phyloP scores from a whole-genome alignment of 192 early-diverging fungal species.

The Polychytrium aggregatum region DNA sequence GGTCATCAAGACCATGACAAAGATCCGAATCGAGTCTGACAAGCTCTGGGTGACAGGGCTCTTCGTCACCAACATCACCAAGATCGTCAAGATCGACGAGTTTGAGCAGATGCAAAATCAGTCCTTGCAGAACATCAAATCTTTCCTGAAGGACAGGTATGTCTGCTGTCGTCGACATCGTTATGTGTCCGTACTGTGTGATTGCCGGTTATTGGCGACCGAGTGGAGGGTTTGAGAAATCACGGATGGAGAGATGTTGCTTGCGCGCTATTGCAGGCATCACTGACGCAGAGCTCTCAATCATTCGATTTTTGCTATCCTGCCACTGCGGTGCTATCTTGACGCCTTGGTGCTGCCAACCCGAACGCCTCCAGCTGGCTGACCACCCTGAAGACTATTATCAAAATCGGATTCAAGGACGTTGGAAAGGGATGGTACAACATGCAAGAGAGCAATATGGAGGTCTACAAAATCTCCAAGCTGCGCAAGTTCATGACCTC shows the following conservation, averaged over 20 bases:
- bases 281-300: too few species aligned
- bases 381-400: constrained; percentile 27
- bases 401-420: constrained; percentile 43
- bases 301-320: background rate
- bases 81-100: constrained; percentile 45
- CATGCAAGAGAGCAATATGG: constrained; percentile 46
- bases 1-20: constrained; percentile 37
- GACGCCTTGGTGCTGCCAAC: background rate
- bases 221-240: too few species aligned
- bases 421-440: constrained; percentile 60
- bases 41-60: constrained; percentile 25
- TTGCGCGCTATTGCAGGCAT: background rate
- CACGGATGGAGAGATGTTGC: too few species aligned
- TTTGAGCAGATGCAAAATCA: constrained; percentile 47
- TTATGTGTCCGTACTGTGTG: background rate
- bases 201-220: background rate
- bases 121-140: constrained; percentile 36
- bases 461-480: constrained; percentile 50
- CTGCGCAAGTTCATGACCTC: constrained; percentile 47
- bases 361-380: constrained; percentile 32
- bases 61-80: constrained; percentile 29
- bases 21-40: constrained; percentile 41
- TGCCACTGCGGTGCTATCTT: background rate
- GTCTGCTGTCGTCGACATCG: background rate
- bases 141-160: constrained; percentile 37